Conservation (phyloP, 1,284 basidiomycete genomes). For the Trametes versicolor region DNA sequence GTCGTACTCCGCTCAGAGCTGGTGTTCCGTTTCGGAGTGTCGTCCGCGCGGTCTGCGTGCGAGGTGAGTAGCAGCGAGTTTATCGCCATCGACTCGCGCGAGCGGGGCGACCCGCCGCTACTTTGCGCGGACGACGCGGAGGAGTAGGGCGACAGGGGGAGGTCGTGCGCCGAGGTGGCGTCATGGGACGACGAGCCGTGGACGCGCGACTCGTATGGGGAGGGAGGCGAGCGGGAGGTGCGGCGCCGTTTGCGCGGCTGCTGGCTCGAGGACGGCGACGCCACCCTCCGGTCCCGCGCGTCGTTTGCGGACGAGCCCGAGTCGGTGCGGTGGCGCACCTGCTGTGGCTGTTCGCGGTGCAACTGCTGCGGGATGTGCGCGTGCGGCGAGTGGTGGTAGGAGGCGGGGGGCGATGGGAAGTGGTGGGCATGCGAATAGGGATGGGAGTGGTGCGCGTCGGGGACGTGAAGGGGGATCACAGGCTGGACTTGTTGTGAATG, state of each 20-base stretch:
- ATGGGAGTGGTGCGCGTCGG: conserved; percentile 31
- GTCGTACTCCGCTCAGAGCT: conserved; percentile 38
- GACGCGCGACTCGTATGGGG: conserved; percentile 28
- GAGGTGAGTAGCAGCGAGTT: conserved; percentile 54
- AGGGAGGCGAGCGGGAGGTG: conserved; percentile 39
- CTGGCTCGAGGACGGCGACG: conserved; percentile 20
- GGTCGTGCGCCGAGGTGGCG: conserved; percentile 30
- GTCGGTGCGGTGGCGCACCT: conserved; percentile 31
- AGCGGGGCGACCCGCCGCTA: conserved; percentile 44
- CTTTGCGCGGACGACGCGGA: conserved; percentile 41
- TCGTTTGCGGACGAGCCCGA: conserved; percentile 32
- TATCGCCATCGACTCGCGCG: conserved; percentile 47
- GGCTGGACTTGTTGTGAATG: conserved; percentile 23
- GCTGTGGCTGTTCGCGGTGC: conserved; percentile 28
- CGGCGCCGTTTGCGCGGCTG: conserved; percentile 44
- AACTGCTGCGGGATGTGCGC: conserved; percentile 20
- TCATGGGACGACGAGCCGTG: conserved; percentile 26
- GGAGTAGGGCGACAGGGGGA: conserved; percentile 44
- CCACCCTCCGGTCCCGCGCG: conserved; percentile 18
- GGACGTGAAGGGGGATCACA: conserved; percentile 34
- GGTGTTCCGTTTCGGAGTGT: conserved; percentile 33
- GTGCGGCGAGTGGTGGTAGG: conserved; percentile 42
- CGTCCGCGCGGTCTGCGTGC: conserved; percentile 28
- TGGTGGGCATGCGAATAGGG: conserved; percentile 35
- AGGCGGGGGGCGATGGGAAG: conserved; percentile 44